These are phyloP conservation scores for Trichoderma simmonsii DNA, from an alignment of 2,329 filamentous ascomycete species.

Conservation along the genomic window DNA sequence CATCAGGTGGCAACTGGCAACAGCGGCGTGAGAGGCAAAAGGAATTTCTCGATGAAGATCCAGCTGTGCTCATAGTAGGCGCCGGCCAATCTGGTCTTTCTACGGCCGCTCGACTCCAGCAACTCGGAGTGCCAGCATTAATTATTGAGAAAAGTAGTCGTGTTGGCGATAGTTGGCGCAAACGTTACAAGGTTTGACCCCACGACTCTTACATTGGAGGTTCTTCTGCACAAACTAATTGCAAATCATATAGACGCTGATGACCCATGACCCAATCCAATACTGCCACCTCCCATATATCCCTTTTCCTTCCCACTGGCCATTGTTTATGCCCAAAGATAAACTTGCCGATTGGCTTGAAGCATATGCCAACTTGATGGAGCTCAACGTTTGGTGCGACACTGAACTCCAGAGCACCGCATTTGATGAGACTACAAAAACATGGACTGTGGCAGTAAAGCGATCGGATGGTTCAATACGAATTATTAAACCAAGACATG, in stretches of 20 bases:
- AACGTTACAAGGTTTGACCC: conserved; percentile 47
- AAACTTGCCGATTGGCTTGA: conserved; percentile 69
- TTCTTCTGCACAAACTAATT: neutral
- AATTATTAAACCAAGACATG: neutral
- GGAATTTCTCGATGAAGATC: neutral
- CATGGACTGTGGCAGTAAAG: conserved; percentile 49
- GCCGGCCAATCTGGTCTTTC: neutral
- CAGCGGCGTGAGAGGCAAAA: neutral
- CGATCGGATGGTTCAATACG: neutral
- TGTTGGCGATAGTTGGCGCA: conserved; percentile 64
- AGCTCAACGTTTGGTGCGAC: conserved; percentile 63
- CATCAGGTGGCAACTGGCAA: neutral
- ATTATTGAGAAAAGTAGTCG: conserved; percentile 45
- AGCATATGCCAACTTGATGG: conserved; percentile 58
- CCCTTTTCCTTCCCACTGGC: conserved; percentile 62
- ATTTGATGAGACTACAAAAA: conserved; percentile 47
- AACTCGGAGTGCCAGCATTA: conserved; percentile 46
- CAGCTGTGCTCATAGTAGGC: neutral
- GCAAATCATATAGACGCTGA: conserved; percentile 43
- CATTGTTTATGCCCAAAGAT: conserved; percentile 68
- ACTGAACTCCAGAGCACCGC: conserved; percentile 46
- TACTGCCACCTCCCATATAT: conserved; percentile 62
- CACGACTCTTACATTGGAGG: neutral
- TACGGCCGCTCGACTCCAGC: neutral
- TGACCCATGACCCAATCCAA: conserved; percentile 65